Evolutionary conservation across 371 early-diverging fungal species (phyloP).

Genomic region (Batkoa obscura): DNA sequence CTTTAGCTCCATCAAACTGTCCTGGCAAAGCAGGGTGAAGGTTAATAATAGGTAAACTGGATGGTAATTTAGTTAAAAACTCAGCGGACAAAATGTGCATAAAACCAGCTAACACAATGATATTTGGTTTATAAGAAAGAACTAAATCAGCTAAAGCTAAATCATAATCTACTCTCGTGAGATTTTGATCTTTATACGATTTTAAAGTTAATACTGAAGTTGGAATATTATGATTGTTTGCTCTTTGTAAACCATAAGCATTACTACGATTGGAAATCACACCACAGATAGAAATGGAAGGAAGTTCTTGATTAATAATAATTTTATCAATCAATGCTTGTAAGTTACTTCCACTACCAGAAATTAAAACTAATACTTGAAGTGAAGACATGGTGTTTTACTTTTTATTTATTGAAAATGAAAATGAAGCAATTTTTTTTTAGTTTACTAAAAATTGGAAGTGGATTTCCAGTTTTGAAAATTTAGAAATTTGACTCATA

Average conservation of each 20-base stretch:
- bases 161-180: conserved; percentile 75
- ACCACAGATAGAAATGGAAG: conserved; percentile 50
- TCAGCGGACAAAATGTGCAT: conserved; percentile 87
- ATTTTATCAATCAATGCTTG: conserved; percentile 90
- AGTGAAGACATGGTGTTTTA: neutral
- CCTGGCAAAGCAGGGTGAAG: conserved; percentile 93
- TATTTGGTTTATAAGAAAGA: conserved; percentile 32
- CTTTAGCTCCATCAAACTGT: conserved; percentile 84
- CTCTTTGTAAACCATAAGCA: conserved; percentile 80
- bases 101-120: conserved; percentile 88
- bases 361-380: conserved; percentile 50
- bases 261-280: conserved; percentile 62
- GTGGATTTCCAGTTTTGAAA: neutral
- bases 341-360: conserved; percentile 87
- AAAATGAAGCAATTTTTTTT: neutral
- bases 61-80: conserved; percentile 53
- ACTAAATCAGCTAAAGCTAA: conserved; percentile 56
- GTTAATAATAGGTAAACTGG: conserved; percentile 57
- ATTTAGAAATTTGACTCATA: no score
- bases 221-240: conserved; percentile 59
- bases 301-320: conserved; percentile 29
- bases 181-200: conserved; percentile 49
- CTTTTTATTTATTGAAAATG: neutral
- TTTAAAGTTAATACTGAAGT: conserved; percentile 64
- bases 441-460: neutral